Percentiles rank a stretch among this genome's conserved stretches.
Conservation (phyloP, 768 basidiomycete species). For the Scleroderma bovista region DNA sequence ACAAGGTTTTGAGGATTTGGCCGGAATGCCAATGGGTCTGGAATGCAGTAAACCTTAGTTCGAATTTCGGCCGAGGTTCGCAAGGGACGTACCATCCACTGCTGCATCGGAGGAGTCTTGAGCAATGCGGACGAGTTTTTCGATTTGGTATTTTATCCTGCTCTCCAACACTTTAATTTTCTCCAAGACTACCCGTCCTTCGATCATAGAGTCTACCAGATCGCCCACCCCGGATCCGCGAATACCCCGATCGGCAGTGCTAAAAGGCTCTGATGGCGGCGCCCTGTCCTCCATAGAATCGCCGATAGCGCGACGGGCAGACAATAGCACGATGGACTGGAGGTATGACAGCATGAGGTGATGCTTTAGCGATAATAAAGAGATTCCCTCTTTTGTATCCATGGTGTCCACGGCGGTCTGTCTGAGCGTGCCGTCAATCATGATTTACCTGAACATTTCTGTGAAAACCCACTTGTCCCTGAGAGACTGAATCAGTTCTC, state of each 20-base stretch:
- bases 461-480: conserved; percentile 45
- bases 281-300: conserved; percentile 52
- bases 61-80: neutral
- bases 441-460: neutral
- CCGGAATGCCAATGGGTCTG: conserved; percentile 89
- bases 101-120: conserved; percentile 47
- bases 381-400: conserved; percentile 76
- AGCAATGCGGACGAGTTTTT: conserved; percentile 81
- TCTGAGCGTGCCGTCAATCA: conserved; percentile 22
- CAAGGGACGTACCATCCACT: conserved; percentile 50
- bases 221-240: conserved; percentile 67
- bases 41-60: conserved; percentile 1
- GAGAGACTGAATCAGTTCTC: conserved; percentile 49
- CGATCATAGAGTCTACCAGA: conserved; percentile 72
- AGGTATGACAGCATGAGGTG: conserved; percentile 80
- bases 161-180: conserved; percentile 81
- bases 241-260: conserved; percentile 39
- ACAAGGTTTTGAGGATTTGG: conserved; percentile 81
- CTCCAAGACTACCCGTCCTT: conserved; percentile 79
- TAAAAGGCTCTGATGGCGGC: conserved; percentile 48
- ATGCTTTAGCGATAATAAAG: conserved; percentile 84
- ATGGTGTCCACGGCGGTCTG: conserved; percentile 29
- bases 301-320: conserved; percentile 64
- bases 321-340: conserved; percentile 72
- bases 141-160: conserved; percentile 92